Percentiles rank a stretch among this genome's conserved stretches.
phyloP scores from a whole-genome alignment of 164 flowering plant species.

The Berberis thunbergii region DNA sequence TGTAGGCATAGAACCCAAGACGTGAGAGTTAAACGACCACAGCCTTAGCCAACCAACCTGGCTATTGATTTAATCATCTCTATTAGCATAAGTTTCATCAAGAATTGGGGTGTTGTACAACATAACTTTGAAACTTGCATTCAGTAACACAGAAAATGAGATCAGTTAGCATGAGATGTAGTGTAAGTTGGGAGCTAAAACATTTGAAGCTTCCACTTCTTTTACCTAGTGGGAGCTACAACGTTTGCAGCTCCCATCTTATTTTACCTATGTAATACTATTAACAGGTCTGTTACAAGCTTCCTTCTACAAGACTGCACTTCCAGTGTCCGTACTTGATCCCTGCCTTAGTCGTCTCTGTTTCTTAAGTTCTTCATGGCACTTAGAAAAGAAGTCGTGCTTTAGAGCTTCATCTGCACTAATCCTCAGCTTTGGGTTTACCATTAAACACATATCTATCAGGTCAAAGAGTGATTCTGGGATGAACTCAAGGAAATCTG shows the following conservation, averaged over 20 bases:
- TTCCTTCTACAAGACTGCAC: slow-evolving; percentile 4
- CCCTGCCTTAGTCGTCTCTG: slow-evolving; percentile 35
- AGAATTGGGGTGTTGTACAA: no score
- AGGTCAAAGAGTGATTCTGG: slow-evolving; percentile 72
- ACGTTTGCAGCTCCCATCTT: background rate
- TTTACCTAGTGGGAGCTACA: background rate
- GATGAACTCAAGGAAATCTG: slow-evolving; percentile 39
- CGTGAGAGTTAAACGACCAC: no score
- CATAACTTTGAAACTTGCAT: no score
- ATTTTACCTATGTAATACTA: background rate
- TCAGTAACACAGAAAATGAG: no score
- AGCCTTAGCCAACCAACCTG: no score
- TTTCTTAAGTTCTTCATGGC: slow-evolving; percentile 43
- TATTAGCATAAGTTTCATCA: no score
- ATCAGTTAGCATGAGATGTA: no score
- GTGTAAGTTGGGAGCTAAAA: no score
- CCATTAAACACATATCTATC: slow-evolving; percentile 80
- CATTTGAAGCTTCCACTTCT: no score
- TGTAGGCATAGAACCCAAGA: no score
- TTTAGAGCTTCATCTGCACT: slow-evolving; percentile 80
- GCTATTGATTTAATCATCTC: no score
- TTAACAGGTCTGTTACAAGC: slow-evolving; percentile 1
- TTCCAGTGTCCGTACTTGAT: slow-evolving; percentile 9
- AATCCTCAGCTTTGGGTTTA: slow-evolving; percentile 78
- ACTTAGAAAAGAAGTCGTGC: slow-evolving; percentile 67